Conservation (phyloP, 1,284 basidiomycete genomes). For the Microbotryomycetes sp. region DNA sequence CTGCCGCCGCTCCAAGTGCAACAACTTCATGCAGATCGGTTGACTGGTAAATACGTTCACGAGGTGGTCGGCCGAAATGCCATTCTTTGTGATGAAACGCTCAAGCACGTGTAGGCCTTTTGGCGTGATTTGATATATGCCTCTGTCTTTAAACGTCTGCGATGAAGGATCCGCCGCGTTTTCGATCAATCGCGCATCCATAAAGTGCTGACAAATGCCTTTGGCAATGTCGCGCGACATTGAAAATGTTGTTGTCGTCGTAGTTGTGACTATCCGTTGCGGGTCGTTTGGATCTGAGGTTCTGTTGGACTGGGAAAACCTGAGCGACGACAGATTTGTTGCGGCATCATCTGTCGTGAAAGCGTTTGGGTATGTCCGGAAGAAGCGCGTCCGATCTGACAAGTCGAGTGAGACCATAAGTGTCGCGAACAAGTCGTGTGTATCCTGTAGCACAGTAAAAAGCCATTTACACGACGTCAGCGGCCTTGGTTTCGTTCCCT, state of each 20-base stretch:
- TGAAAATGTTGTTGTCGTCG: slow-evolving; percentile 97
- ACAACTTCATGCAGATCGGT: slow-evolving; percentile 95
- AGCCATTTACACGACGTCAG: not conserved
- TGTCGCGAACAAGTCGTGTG: slow-evolving; percentile 94
- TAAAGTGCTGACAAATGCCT: slow-evolving; percentile 98
- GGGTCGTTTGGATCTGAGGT: slow-evolving; percentile 96
- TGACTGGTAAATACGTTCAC: slow-evolving; percentile 83
- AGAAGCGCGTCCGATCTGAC: slow-evolving; percentile 85
- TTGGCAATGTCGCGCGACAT: slow-evolving; percentile 99
- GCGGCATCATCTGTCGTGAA: slow-evolving; percentile 97
- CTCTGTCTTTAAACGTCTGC: slow-evolving; percentile 91
- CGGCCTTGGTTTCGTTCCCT: not conserved
- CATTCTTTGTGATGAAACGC: slow-evolving; percentile 98
- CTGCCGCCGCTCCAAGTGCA: slow-evolving; percentile 87
- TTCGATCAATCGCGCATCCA: slow-evolving; percentile 96
- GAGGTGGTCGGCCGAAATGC: slow-evolving; percentile 84
- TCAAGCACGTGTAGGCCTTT: slow-evolving; percentile 98
- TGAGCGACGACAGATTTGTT: slow-evolving; percentile 85
- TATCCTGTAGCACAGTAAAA: slow-evolving; percentile 58
- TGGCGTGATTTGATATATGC: slow-evolving; percentile 89
- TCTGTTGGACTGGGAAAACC: slow-evolving; percentile 98
- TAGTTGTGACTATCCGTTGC: slow-evolving; percentile 93
- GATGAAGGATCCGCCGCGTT: slow-evolving; percentile 85
- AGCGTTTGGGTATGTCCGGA: slow-evolving; percentile 86
- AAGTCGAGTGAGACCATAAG: slow-evolving; percentile 89